phyloP scores from a whole-genome alignment of 1,284 basidiomycete species.

The Fomes fomentarius region DNA sequence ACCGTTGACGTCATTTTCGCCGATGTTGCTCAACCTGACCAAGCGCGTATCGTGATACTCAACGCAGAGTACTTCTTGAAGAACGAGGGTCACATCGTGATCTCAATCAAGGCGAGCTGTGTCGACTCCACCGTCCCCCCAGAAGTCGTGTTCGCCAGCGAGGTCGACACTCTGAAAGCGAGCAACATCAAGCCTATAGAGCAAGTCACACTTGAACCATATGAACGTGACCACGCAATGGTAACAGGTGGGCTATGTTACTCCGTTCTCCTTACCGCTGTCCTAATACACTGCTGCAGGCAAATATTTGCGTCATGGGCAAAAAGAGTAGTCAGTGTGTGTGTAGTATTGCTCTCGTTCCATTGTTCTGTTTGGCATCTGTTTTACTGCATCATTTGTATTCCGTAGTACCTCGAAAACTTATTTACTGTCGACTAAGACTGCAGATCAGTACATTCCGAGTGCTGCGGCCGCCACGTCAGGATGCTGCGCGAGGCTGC shows the following conservation, averaged over 20 bases:
- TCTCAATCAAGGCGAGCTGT: slow-evolving; percentile 99
- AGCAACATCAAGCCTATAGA: slow-evolving; percentile 91
- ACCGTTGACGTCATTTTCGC: slow-evolving; percentile 97
- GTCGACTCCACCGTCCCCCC: slow-evolving; percentile 95
- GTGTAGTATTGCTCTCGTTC: slow-evolving; percentile 11
- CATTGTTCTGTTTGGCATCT: slow-evolving; percentile 13
- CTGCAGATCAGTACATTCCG: too few species aligned
- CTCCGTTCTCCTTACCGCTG: neutral
- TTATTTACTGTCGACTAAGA: slow-evolving; percentile 12
- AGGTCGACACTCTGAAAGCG: slow-evolving; percentile 86
- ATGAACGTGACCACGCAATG: slow-evolving; percentile 86
- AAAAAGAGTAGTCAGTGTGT: slow-evolving; percentile 22
- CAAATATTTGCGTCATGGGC: slow-evolving; percentile 52
- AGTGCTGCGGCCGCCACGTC: slow-evolving; percentile 21
- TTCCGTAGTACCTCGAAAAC: slow-evolving; percentile 27
- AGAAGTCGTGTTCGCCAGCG: slow-evolving; percentile 88
- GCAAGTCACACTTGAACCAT: slow-evolving; percentile 89
- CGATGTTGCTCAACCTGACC: slow-evolving; percentile 98
- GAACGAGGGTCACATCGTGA: slow-evolving; percentile 90
- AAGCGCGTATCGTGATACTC: slow-evolving; percentile 92
- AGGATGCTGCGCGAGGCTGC: slow-evolving; percentile 26
- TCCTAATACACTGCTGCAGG: slow-evolving; percentile 38
- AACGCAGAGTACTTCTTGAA: slow-evolving; percentile 98
- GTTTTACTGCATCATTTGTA: slow-evolving; percentile 28
- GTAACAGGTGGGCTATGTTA: slow-evolving; percentile 55